Evolutionary conservation across 2,329 filamentous ascomycete species (phyloP), one percentile per base, ranked within the genome.

Genomic region (Arthroderma sp.): DNA sequence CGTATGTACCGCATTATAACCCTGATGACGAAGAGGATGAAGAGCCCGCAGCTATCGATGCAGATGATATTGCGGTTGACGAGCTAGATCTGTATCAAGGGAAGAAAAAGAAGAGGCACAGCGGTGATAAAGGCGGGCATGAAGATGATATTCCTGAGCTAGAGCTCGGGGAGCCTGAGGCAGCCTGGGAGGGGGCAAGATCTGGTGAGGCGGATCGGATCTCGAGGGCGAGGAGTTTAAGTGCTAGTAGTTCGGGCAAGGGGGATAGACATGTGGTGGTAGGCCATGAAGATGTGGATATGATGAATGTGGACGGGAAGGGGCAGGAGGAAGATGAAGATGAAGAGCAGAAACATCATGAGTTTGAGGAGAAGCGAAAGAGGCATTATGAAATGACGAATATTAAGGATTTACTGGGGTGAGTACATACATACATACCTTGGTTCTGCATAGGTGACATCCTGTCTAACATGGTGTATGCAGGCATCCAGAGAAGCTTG

Each of bases 301-400:
- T 63, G 43, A 60, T 62, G 3, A 58, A 62, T 36, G 59, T 59
- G 32, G 65, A 65, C 46, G 57, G 52, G 70, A 68, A 60, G 72
- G 27, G 36, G 7, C 40, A 36, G 29, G 77, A 64, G 75, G 77
- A 60, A 69, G 79, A 66, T 4, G 62, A 67, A 36, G 86, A 94
- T 62, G 88, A 94, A 61, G 72, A 72, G 50, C 86, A 91, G 69
- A 95, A 96, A 72, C 91, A 98, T 65, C 78, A 75, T 59, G 79
- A 83, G 61, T 98, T 98, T 62, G 88, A 95, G 68, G 74, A 85
- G 67, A 74, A 86, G 71, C 78, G 91, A 58, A 95, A 91, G 79
- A 89, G 81, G 70, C 91, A 98, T 66, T 98, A 98, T 66, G 91
- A 98, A 73, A 98, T 98, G 91, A 86, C 78, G 68, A 83, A 91